Evolutionary conservation across 2,329 filamentous ascomycete species (phyloP).

Genomic region (Fusarium sp.): DNA sequence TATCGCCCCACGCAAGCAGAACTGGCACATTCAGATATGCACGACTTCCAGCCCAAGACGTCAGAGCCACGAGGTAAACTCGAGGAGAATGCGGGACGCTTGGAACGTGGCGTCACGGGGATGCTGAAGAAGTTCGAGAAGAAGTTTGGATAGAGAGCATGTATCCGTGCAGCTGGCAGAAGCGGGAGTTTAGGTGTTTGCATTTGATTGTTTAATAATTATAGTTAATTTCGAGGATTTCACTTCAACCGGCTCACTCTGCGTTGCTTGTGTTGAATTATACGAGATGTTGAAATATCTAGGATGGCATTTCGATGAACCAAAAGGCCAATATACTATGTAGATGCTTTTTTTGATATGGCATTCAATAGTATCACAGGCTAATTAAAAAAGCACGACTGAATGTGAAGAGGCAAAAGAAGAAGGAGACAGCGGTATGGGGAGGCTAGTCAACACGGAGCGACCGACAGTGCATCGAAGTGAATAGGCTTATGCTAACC

Average conservation of each 20-base stretch:
- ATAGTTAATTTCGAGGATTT: constrained; percentile 18
- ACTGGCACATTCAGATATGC: constrained; percentile 51
- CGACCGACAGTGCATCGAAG: constrained; percentile 1
- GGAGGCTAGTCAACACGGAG: neutral
- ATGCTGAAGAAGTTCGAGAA: constrained; percentile 85
- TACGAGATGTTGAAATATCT: too few relatives aligned
- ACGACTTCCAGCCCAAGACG: constrained; percentile 57
- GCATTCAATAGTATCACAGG: too few relatives aligned
- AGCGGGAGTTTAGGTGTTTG: constrained; percentile 30
- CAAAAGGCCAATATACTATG: too few relatives aligned
- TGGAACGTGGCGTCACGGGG: constrained; percentile 77
- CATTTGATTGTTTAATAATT: constrained; percentile 13
- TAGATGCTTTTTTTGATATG: too few relatives aligned
- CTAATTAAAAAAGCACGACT: neutral
- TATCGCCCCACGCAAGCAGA: constrained; percentile 77
- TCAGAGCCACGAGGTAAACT: constrained; percentile 64
- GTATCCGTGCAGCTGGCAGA: constrained; percentile 1
- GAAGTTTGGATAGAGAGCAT: constrained; percentile 67
- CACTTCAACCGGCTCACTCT: neutral
- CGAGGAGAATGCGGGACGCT: constrained; percentile 72
- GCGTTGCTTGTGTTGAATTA: neutral
- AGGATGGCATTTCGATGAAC: too few relatives aligned
- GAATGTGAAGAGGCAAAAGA: neutral
- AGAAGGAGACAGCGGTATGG: neutral
- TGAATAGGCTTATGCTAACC: neutral